Conservation (phyloP, 768 basidiomycete genomes). For the Calocera cornea region DNA sequence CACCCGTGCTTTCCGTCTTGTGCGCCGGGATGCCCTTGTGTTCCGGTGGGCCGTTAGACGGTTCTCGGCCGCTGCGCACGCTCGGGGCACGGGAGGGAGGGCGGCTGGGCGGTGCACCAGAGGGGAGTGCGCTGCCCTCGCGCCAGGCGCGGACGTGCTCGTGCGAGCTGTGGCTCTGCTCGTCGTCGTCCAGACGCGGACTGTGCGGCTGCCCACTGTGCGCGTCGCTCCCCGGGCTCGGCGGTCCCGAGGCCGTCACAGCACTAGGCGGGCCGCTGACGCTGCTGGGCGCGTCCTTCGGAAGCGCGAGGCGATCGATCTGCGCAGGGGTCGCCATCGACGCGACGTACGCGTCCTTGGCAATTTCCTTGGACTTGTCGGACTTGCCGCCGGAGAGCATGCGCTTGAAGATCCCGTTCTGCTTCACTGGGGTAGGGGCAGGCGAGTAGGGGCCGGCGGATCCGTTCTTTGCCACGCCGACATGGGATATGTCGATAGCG, state of each 20-base stretch:
- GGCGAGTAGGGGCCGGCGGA: background rate
- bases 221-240: background rate
- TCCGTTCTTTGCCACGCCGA: background rate
- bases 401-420: background rate
- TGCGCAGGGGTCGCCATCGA: background rate
- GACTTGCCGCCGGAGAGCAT: background rate
- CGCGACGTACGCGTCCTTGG: background rate
- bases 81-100: background rate
- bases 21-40: slow-evolving; percentile 19
- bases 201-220: background rate
- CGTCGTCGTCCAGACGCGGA: background rate
- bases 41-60: background rate
- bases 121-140: background rate
- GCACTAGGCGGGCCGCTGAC: background rate
- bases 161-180: background rate
- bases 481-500: background rate
- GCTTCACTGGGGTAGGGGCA: background rate
- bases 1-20: slow-evolving; percentile 35
- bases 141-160: background rate
- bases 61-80: background rate
- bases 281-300: background rate
- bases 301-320: background rate
- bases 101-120: background rate
- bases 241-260: background rate
- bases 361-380: background rate